Evolutionary conservation across 31 red algal species (phyloP).

Genomic region (Bonnemaisonia californica): DNA sequence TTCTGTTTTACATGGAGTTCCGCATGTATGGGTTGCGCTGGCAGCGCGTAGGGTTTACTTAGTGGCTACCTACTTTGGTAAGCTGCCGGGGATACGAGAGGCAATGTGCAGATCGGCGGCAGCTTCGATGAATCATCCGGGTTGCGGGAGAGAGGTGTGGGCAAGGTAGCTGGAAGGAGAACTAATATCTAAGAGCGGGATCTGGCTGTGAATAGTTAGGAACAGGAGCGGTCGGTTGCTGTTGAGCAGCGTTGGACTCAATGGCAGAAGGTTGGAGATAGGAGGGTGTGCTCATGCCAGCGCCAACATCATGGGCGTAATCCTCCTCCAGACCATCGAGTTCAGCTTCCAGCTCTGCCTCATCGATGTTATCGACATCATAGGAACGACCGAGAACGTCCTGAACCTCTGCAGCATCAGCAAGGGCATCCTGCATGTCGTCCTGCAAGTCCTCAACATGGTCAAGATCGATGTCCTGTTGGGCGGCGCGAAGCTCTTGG

Average conservation of each 20-base stretch:
- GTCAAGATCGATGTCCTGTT: conserved; percentile 61
- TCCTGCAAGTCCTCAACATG: conserved; percentile 67
- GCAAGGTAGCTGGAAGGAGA: no score
- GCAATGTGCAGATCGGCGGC: no score
- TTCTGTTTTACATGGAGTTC: no score
- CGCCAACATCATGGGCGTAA: conserved; percentile 41
- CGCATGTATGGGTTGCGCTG: no score
- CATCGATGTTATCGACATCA: conserved; percentile 64
- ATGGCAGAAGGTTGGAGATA: conserved; percentile 48
- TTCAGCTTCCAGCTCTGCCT: conserved; percentile 54
- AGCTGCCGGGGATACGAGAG: no score
- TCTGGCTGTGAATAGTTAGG: conserved; percentile 49
- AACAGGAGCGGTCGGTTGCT: conserved; percentile 2
- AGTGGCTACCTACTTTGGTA: no score
- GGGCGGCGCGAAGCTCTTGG: conserved; percentile 43
- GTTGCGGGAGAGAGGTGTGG: no score
- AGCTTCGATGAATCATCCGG: no score
- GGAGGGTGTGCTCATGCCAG: conserved; percentile 29
- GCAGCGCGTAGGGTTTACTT: no score
- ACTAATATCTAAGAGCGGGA: conserved; percentile 56
- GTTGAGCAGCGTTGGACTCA: not conserved
- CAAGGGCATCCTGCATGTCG: conserved; percentile 63
- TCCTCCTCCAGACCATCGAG: conserved; percentile 66
- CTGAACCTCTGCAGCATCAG: conserved; percentile 51
- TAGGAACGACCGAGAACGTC: conserved; percentile 66